These are phyloP conservation scores for Xylaria sp. DNA, from an alignment of 2,329 filamentous ascomycete genomes.

Conservation along the genomic window DNA sequence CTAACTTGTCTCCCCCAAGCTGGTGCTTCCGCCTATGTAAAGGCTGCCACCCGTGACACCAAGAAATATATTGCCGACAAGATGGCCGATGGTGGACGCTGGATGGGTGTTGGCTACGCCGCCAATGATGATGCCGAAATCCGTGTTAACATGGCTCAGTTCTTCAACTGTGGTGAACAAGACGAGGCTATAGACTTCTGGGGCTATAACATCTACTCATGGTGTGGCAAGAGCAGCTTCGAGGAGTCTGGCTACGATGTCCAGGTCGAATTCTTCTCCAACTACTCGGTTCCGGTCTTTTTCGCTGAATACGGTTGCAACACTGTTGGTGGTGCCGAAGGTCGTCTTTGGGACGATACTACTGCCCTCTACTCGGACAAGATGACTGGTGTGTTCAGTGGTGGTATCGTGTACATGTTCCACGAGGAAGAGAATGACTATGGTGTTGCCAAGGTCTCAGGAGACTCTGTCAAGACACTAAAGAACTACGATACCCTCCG, in stretches of 20 bases:
- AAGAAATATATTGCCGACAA: conserved; percentile 81
- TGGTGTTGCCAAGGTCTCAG: conserved; percentile 69
- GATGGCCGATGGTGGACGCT: conserved; percentile 66
- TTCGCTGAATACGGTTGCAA: conserved; percentile 89
- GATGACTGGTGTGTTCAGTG: conserved; percentile 80
- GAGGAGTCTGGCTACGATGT: conserved; percentile 74
- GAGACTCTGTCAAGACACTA: conserved; percentile 64
- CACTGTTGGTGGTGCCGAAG: conserved; percentile 58
- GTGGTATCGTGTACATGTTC: conserved; percentile 88
- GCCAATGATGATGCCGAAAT: conserved; percentile 82
- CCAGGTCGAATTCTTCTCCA: conserved; percentile 76
- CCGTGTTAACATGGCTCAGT: conserved; percentile 74
- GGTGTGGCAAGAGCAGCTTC: conserved; percentile 78
- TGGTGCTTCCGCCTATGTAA: conserved; percentile 79
- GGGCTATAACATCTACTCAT: conserved; percentile 91
- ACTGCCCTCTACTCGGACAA: conserved; percentile 72
- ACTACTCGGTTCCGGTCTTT: conserved; percentile 81
- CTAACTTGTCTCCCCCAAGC: conserved; percentile 48
- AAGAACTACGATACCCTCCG: conserved; percentile 73
- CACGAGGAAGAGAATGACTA: conserved; percentile 80
- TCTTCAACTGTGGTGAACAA: conserved; percentile 77
- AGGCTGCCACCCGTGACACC: conserved; percentile 82
- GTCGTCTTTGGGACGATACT: conserved; percentile 78
- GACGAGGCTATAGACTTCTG: conserved; percentile 78
- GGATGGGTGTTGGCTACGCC: conserved; percentile 80